Evolutionary conservation across 2,329 filamentous ascomycete species (phyloP), one percentile per base, ranked within the genome.

Genomic region (Rutstroemia sp.): DNA sequence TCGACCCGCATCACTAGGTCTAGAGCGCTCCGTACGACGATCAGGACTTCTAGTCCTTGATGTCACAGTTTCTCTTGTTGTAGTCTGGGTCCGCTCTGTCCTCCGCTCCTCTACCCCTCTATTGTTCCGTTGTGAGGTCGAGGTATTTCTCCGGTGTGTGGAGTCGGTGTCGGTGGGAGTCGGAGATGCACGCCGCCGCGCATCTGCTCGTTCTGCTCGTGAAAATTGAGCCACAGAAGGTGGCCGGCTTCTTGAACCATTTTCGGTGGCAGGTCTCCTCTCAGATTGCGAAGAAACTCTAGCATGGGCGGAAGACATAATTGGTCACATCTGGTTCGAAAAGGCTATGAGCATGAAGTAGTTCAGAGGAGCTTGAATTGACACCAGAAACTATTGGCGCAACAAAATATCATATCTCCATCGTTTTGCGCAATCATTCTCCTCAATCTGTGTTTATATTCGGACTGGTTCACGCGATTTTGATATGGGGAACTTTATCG

Each of bases 51-150:
- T 79, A 7, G 77, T 77, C 57, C 82, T 78, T 57, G 79, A 75
- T 38, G 82, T 77, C 55, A 85, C 68, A 54, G 81, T 82, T 66
- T 90, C 86, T 57, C 81, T 75, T 21, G 82, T 84, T 47, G 82
- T 82, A 58, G 85, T 77, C 54, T 81, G 67, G 65, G 77, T 67
- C 66, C 74, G 76, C 70, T 86, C 83, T 7, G 78, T 83, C 66
- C 79, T 75, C 60, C 81, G 72, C 56, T 71, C 69, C 30, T 70
- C 75, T 34, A 74, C 69, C 44, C 69, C 70, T 62, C 76, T 75
- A 67, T 74, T 79, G 18, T 71, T 69, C 3, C 77, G 72, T 51
- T 82, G 75, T 1, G 79, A 77, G 10, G 78, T 79, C 14, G 83
- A 86, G 2, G 79, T 74, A 18, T 76, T 75, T 54, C 81, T 76